Base-by-base conservation (phyloP, 768 basidiomycete species). In the Pleurotus djamor region DNA sequence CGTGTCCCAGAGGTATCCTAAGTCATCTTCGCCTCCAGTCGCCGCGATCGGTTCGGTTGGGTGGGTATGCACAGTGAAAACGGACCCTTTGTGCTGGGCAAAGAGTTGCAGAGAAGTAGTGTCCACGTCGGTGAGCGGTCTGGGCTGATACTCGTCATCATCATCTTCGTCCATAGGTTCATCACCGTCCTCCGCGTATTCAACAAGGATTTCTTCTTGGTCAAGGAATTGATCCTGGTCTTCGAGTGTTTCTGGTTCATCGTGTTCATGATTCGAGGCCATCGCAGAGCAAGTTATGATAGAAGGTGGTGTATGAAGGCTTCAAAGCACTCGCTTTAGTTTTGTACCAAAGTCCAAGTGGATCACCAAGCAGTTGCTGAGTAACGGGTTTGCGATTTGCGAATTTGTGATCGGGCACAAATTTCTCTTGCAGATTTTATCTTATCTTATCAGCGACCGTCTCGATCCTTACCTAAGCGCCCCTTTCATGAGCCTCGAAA, bases 21-120 rank as follows among this genome's bases (percentile, higher is more conserved):
- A 71, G 69, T 98, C 96, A 70, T 98, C 97, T 72, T 97, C 94
- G 16, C 94, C 97, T 32, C 97, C 97, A 0, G 95, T 94, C 17
- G 85, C 89, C 5, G 93, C 95, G 17, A 98, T 79, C 3, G 89
- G 85, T 60, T 88, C 79, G 12, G 83, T 84, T 0, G 97, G 96
- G 69, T 99, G 97, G 36, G 85, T 81, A 3, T 94, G 78, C 41
- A 98, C 79, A 35, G 87, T 74, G 71, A 97, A 99, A 35, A 98
- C 91, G 14, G 96, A 95, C 28, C 81, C 74, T 13, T 71, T 69
- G 72, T 98, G 96, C 6, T 74, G 74, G 13, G 78, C 69, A 69
- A 94, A 94, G 59, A 81, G 79, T 68, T 87, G 89, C 10, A 91
- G 76, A 13, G 74, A 59, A 17, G 49, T 50, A 14, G 55, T 48